Evolutionary conservation across 768 basidiomycete genomes (phyloP).

Genomic region (Cystofilobasidium capitatum): DNA sequence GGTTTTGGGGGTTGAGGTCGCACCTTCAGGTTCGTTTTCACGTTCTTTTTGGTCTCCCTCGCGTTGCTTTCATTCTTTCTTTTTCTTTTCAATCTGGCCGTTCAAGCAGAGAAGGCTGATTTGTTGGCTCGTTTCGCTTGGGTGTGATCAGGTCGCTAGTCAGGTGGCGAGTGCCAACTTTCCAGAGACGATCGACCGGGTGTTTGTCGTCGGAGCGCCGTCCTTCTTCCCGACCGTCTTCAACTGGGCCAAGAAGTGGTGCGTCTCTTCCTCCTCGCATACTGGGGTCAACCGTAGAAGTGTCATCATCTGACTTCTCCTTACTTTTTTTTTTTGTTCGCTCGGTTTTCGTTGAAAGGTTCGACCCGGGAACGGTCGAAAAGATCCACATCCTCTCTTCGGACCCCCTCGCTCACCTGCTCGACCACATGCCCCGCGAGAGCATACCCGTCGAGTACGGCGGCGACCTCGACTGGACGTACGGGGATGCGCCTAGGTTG

Average conservation of each 20-base stretch:
- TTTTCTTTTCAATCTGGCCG: not conserved
- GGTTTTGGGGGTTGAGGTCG: conserved; percentile 22
- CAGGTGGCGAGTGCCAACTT: conserved; percentile 27
- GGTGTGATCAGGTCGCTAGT: conserved; percentile 6
- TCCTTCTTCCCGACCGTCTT: conserved; percentile 28
- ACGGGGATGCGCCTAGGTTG: conserved; percentile 19
- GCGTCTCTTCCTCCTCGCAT: not conserved
- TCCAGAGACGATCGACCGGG: conserved; percentile 27
- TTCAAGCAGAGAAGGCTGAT: no score
- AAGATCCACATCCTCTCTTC: conserved; percentile 26
- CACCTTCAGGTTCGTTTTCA: conserved; percentile 18
- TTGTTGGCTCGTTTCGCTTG: no score
- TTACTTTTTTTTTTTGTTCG: not conserved
- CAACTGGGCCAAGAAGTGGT: conserved; percentile 29
- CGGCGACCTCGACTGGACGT: conserved; percentile 26
- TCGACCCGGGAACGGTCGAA: conserved; percentile 23
- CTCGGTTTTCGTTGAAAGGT: no score
- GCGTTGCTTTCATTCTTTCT: not conserved
- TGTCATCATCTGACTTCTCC: not conserved
- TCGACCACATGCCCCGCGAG: conserved; percentile 16
- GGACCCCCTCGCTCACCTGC: conserved; percentile 12
- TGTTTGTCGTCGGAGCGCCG: conserved; percentile 26
- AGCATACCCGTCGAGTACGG: conserved; percentile 26
- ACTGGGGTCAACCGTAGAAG: not conserved
- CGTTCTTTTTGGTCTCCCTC: not conserved